phyloP scores from a whole-genome alignment of 306 rosid species.

The Sphenostylis stenocarpa region DNA sequence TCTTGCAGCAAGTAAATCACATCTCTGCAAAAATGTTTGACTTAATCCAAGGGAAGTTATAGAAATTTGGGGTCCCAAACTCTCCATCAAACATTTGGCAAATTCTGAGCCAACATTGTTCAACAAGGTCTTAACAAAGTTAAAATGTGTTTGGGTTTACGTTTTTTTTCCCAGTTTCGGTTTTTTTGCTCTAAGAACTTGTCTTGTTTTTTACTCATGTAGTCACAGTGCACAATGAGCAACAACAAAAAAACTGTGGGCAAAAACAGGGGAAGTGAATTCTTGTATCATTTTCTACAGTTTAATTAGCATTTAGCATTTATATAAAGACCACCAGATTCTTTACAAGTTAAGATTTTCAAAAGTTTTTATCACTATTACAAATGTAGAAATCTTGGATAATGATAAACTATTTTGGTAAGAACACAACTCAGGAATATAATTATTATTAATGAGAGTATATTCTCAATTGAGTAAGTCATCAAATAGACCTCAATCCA shows the following conservation, averaged over 20 bases:
- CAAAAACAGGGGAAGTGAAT: background rate
- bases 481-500: slow-evolving; percentile 36
- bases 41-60: slow-evolving; percentile 29
- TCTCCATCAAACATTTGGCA: slow-evolving; percentile 24
- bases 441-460: slow-evolving; percentile 23
- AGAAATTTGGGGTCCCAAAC: background rate
- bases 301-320: slow-evolving; percentile 14
- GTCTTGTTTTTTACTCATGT: background rate
- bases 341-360: slow-evolving; percentile 14
- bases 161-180: no score
- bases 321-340: slow-evolving; percentile 14
- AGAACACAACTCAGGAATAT: slow-evolving; percentile 26
- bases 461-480: slow-evolving; percentile 27
- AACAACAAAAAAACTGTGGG: slow-evolving; percentile 23
- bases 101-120: slow-evolving; percentile 15
- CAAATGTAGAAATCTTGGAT: slow-evolving; percentile 14
- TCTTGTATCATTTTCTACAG: background rate
- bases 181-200: background rate
- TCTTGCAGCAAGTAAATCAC: slow-evolving; percentile 36
- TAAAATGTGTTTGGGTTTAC: no score
- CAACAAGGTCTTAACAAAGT: background rate
- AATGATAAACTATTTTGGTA: slow-evolving; percentile 26
- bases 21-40: slow-evolving; percentile 33
- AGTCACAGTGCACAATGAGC: background rate
- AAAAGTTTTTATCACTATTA: slow-evolving; percentile 1